Conservation (phyloP, 106 monocot genomes). For the Dioscorea dumetorum region DNA sequence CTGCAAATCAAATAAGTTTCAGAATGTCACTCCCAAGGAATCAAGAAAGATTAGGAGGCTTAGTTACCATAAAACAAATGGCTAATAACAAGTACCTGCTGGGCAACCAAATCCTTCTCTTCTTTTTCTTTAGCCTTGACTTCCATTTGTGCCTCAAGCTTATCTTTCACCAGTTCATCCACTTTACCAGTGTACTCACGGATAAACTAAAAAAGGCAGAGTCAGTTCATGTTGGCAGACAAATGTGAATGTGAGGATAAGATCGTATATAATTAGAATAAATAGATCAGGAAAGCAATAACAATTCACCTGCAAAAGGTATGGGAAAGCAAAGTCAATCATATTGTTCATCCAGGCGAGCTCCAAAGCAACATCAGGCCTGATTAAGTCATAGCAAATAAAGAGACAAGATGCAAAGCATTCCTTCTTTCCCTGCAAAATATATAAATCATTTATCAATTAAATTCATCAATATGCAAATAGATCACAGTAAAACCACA, state of each 20-base stretch:
- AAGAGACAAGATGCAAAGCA: constrained; percentile 95
- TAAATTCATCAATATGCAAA: too few relatives aligned
- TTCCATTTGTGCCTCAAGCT: constrained; percentile 67
- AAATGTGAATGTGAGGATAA: background rate
- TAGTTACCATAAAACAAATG: background rate
- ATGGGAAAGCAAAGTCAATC: constrained; percentile 94
- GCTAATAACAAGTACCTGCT: constrained; percentile 53
- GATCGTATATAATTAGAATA: background rate
- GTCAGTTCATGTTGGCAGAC: background rate
- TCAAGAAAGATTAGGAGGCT: background rate
- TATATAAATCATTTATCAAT: background rate
- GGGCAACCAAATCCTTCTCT: constrained; percentile 93
- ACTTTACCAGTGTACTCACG: constrained; percentile 95
- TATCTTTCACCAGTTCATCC: constrained; percentile 86
- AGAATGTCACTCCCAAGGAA: too few relatives aligned
- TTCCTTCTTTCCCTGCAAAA: constrained; percentile 97
- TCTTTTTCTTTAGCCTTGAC: constrained; percentile 81
- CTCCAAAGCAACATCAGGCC: constrained; percentile 88
- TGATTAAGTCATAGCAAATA: constrained; percentile 92
- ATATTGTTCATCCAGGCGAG: constrained; percentile 98
- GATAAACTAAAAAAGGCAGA: constrained; percentile 69
- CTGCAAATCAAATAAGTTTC: constrained; percentile 26
- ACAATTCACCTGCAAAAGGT: constrained; percentile 65
- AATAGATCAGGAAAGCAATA: background rate
- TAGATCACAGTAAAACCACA: too few relatives aligned